Conservation (phyloP, 148 eudicot species). For the Persicaria maculosa region DNA sequence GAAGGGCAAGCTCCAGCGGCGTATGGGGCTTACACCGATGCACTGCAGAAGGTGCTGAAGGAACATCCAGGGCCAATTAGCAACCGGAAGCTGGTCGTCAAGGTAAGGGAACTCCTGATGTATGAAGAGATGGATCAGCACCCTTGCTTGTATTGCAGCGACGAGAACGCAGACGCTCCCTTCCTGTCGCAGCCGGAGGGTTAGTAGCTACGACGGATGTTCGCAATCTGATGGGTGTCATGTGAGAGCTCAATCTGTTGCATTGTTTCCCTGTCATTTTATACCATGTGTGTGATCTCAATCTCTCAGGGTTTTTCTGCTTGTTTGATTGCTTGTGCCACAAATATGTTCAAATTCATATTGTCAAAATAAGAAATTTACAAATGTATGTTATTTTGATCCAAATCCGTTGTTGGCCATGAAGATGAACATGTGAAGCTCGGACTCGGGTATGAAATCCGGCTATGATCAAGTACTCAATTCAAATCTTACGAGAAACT, state of each 20-base stretch:
- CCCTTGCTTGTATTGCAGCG: conserved; percentile 76
- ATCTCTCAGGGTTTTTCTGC: too few relatives aligned
- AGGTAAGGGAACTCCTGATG: conserved; percentile 34
- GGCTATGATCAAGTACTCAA: too few relatives aligned
- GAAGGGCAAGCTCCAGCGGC: conserved; percentile 19
- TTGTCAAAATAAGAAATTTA: too few relatives aligned
- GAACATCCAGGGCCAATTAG: conserved; percentile 22
- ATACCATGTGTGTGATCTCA: too few relatives aligned
- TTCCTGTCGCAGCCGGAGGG: conserved; percentile 26
- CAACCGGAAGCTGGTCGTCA: conserved; percentile 31
- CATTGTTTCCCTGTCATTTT: neutral
- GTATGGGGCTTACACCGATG: conserved; percentile 42
- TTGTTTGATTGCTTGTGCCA: too few relatives aligned
- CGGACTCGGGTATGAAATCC: too few relatives aligned
- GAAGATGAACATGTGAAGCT: too few relatives aligned
- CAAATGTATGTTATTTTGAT: too few relatives aligned
- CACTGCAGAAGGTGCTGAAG: conserved; percentile 33
- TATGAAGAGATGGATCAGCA: conserved; percentile 38
- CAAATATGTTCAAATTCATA: too few relatives aligned
- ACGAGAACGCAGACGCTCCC: conserved; percentile 45
- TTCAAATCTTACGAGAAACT: too few relatives aligned
- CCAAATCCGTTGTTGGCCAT: too few relatives aligned
- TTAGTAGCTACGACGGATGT: neutral
- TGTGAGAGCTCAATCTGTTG: neutral
- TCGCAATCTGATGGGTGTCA: too few relatives aligned